Base-by-base conservation (phyloP, 352 stramenopile species). In the Phytophthora uliginosa region DNA sequence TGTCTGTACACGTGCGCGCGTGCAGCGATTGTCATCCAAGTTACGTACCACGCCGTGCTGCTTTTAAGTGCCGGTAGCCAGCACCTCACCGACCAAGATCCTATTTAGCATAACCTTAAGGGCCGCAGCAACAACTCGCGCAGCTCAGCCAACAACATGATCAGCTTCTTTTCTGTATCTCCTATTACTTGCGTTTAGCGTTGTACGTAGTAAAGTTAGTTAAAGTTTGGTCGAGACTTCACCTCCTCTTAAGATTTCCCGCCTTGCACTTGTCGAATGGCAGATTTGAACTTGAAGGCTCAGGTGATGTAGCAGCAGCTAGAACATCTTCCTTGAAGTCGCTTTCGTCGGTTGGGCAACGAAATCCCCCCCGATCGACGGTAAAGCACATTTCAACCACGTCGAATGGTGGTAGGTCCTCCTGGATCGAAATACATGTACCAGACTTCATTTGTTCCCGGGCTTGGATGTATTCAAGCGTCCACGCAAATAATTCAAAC, bases 101-200 rank as follows among this genome's bases (percentile, higher is more conserved):
- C 18, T 75, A 75, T 75, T 75, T 75, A 71, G 62, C 63, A 47
- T 66, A 61, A 24, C 36, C 22, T 36, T 65, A 69, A 54, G 53
- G 48, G 61, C 48, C 28, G 42, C 59, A 70, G 54, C 40, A 63
- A 45, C 31, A 22, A 45, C 4, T 18, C 34, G 13, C 38, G 38
- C 38, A 45, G 38, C 38, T 45, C 38, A n/a, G 5, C 34, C 7
- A 45, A 18, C 13, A 45, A 45, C 38, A 45, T 8, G 36, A 18
- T n/a, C 12, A 45, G 18, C 36, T 18, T 42, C 7, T 42, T 45
- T n/a, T 15, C 13, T 45, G 36, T 45, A 2, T 18, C 36, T n/a
- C 36, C 36, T 18, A 45, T 18, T 42, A 4, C 26, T 7, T 31
- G 26, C 26, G 26, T 6, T 31, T 31, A 6, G 26, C 26, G 24